Conservation (phyloP, 768 basidiomycete species). For the Leccinellum rugosiceps region DNA sequence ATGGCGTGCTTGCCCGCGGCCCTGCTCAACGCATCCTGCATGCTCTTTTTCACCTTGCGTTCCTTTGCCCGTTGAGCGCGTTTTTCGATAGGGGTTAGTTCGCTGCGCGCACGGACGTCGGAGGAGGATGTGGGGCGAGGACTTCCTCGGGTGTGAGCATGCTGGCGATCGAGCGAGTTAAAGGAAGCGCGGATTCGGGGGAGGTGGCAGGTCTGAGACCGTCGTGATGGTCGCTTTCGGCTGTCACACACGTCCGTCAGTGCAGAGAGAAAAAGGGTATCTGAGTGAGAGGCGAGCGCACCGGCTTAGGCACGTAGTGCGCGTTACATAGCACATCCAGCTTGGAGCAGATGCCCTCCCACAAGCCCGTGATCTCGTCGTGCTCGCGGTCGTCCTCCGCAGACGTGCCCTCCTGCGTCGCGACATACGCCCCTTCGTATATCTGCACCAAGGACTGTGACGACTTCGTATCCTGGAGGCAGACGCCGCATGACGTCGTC, state of each 20-base stretch:
- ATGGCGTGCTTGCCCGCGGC: constrained; percentile 58
- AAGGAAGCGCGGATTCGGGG: constrained; percentile 89
- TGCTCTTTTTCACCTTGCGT: constrained; percentile 67
- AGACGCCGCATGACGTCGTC: constrained; percentile 91
- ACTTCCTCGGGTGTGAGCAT: constrained; percentile 96
- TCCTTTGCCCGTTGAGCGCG: constrained; percentile 63
- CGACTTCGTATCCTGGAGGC: constrained; percentile 84
- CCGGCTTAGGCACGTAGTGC: constrained; percentile 92
- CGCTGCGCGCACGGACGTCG: constrained; percentile 62
- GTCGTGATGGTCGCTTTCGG: constrained; percentile 88
- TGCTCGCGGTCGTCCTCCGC: constrained; percentile 81
- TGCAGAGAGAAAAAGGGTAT: not conserved
- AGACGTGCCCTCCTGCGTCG: constrained; percentile 48
- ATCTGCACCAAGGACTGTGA: constrained; percentile 90
- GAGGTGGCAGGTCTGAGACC: constrained; percentile 77
- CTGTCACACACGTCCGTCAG: constrained; percentile 37
- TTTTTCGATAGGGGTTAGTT: constrained; percentile 86
- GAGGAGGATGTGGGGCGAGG: constrained; percentile 51
- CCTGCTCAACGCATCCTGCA: constrained; percentile 61
- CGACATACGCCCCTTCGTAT: constrained; percentile 89
- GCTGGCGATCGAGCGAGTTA: constrained; percentile 65
- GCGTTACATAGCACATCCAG: constrained; percentile 93
- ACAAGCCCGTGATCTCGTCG: constrained; percentile 75
- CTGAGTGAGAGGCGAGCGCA: constrained; percentile 35
- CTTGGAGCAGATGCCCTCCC: constrained; percentile 84